Conservation (phyloP, 148 eudicot genomes). For the Mesembryanthemum crystallinum region DNA sequence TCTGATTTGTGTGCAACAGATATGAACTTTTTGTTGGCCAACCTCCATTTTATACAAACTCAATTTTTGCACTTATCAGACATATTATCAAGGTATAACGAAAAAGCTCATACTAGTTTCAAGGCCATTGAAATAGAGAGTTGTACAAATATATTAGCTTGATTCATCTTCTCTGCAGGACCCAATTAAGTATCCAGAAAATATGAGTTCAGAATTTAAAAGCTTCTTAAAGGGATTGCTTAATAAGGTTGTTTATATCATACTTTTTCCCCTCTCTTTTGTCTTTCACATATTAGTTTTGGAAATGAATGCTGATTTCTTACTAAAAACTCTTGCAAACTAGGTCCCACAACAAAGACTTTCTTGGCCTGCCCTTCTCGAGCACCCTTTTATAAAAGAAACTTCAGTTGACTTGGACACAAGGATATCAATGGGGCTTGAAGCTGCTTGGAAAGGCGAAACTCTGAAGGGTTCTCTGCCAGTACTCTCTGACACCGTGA, state of each 20-base stretch:
- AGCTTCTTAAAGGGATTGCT: slow-evolving; percentile 91
- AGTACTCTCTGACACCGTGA: slow-evolving; percentile 28
- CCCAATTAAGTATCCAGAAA: slow-evolving; percentile 96
- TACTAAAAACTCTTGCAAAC: slow-evolving; percentile 22
- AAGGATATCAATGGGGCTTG: slow-evolving; percentile 44
- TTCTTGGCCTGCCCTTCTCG: slow-evolving; percentile 94
- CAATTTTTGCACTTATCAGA: slow-evolving; percentile 87
- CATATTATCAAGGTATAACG: slow-evolving; percentile 93
- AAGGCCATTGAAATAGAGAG: background rate
- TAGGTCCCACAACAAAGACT: slow-evolving; percentile 89
- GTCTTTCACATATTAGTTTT: background rate
- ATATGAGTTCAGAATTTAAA: slow-evolving; percentile 76
- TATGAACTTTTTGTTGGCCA: slow-evolving; percentile 97
- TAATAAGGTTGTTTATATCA: slow-evolving; percentile 60
- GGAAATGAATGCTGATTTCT: slow-evolving; percentile 3
- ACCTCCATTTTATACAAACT: slow-evolving; percentile 97
- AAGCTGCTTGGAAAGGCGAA: slow-evolving; percentile 53
- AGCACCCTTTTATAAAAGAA: slow-evolving; percentile 87
- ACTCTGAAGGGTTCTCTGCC: slow-evolving; percentile 39
- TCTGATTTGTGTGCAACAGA: slow-evolving; percentile 43
- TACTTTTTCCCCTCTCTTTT: slow-evolving; percentile 3
- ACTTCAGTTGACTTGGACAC: slow-evolving; percentile 46
- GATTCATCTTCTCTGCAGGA: slow-evolving; percentile 49
- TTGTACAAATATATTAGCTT: background rate
- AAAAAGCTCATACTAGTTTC: background rate